Percentiles rank a stretch among this genome's conserved stretches.
Evolutionary conservation across 1,284 basidiomycete genomes (phyloP).

Genomic region (Apiotrichum siamense): DNA sequence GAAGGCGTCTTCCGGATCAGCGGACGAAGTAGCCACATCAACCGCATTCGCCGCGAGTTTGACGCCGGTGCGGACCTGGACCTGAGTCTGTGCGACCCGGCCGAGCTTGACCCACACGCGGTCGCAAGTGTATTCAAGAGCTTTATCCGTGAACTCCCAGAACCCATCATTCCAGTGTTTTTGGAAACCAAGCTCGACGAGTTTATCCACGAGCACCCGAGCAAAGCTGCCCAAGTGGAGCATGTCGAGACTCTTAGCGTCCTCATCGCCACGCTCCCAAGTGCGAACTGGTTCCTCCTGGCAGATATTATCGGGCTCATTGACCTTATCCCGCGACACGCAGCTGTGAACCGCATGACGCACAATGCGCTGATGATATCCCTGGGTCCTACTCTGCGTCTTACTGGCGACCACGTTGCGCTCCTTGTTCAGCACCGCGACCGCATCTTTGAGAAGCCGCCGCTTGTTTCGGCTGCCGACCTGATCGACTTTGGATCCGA

Average conservation of each 20-base stretch:
- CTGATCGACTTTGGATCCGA: slow-evolving; percentile 39
- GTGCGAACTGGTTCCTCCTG: slow-evolving; percentile 46
- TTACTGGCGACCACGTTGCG: slow-evolving; percentile 31
- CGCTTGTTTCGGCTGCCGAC: slow-evolving; percentile 22
- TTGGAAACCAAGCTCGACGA: slow-evolving; percentile 67
- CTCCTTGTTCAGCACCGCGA: slow-evolving; percentile 31
- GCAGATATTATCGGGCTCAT: slow-evolving; percentile 43
- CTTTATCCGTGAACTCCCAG: slow-evolving; percentile 58
- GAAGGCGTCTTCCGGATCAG: slow-evolving; percentile 49
- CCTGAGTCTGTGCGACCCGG: slow-evolving; percentile 64
- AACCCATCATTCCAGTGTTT: slow-evolving; percentile 65
- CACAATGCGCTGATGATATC: slow-evolving; percentile 41
- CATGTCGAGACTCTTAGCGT: slow-evolving; percentile 20
- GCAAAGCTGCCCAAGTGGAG: slow-evolving; percentile 1
- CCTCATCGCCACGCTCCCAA: slow-evolving; percentile 33
- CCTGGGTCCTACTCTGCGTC: slow-evolving; percentile 40
- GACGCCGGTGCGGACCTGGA: slow-evolving; percentile 83
- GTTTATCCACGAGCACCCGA: slow-evolving; percentile 3
- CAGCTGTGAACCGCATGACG: slow-evolving; percentile 40
- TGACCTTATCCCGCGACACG: slow-evolving; percentile 37
- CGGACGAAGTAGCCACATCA: slow-evolving; percentile 56
- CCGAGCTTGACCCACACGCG: slow-evolving; percentile 83
- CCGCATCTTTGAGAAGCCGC: slow-evolving; percentile 31
- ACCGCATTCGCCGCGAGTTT: slow-evolving; percentile 69
- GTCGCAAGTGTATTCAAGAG: slow-evolving; percentile 65